phyloP scores from a whole-genome alignment of 495 filamentous ascomycete species.

The Daldinia childiae region DNA sequence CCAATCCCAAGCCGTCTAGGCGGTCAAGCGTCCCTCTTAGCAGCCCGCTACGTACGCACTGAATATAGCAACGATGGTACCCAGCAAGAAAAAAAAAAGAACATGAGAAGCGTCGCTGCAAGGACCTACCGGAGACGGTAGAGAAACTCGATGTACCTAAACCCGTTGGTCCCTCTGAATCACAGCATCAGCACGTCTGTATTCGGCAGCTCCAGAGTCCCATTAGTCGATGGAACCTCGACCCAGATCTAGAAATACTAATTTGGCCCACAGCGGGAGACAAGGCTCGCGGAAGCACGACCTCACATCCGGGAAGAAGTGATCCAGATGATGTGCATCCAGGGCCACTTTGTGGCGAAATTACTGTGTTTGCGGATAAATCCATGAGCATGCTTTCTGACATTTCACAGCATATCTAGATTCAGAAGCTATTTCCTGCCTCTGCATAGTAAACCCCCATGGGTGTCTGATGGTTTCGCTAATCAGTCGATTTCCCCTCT shows the following conservation, averaged over 20 bases:
- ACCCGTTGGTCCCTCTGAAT: slow-evolving; percentile 14
- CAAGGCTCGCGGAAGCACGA: slow-evolving; percentile 46
- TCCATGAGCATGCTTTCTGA: slow-evolving; percentile 31
- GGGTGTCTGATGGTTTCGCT: slow-evolving; percentile 28
- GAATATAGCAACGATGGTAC: slow-evolving; percentile 35
- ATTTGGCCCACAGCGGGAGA: slow-evolving; percentile 45
- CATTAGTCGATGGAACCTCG: slow-evolving; percentile 44
- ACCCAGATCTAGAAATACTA: slow-evolving; percentile 47
- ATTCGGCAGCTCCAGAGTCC: slow-evolving; percentile 46
- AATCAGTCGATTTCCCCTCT: slow-evolving; percentile 24
- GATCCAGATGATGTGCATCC: slow-evolving; percentile 46
- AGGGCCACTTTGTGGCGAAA: slow-evolving; percentile 44
- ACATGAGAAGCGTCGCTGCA: slow-evolving; percentile 26
- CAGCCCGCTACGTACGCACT: slow-evolving; percentile 27
- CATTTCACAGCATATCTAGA: slow-evolving; percentile 39
- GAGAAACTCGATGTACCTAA: slow-evolving; percentile 26
- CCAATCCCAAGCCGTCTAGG: slow-evolving; percentile 41
- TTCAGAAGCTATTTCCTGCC: slow-evolving; percentile 36
- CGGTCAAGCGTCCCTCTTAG: slow-evolving; percentile 18
- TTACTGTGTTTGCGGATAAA: slow-evolving; percentile 46
- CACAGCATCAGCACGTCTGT: slow-evolving; percentile 34
- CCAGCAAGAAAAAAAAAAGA: slow-evolving; percentile 13
- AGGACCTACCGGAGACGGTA: slow-evolving; percentile 35
- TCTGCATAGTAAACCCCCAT: slow-evolving; percentile 22
- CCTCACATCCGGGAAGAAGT: slow-evolving; percentile 42